Conservation (phyloP, 148 eudicot species). For the Rhododendron griersonianum region DNA sequence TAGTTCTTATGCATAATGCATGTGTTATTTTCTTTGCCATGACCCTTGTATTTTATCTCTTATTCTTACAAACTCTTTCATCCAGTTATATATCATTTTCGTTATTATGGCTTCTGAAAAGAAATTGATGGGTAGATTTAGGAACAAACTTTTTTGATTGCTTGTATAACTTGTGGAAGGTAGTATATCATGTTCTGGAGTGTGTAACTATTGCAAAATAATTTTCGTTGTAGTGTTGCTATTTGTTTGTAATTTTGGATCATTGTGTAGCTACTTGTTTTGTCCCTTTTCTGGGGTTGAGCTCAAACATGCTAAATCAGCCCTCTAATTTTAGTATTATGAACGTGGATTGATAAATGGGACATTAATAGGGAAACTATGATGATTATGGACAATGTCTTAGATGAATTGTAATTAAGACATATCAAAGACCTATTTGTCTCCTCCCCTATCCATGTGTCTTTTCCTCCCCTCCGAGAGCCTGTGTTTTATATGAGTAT, state of each 20-base stretch:
- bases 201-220: neutral
- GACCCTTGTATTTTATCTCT: neutral
- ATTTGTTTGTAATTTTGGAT: neutral
- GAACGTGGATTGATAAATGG: neutral
- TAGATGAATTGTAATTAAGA: neutral
- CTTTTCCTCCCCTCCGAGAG: neutral
- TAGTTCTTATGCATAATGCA: neutral
- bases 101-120: neutral
- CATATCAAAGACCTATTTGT: neutral
- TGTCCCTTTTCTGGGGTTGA: neutral
- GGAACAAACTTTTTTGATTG: neutral
- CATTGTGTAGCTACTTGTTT: neutral
- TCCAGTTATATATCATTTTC: neutral
- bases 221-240: neutral
- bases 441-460: neutral
- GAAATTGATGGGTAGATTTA: neutral
- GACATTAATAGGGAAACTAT: neutral
- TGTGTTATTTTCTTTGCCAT: neutral
- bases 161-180: neutral
- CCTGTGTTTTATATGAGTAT: neutral
- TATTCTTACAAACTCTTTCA: neutral
- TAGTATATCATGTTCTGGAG: neutral
- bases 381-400: neutral
- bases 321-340: neutral
- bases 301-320: neutral